These are phyloP conservation scores for Candida patagonica DNA, from an alignment of 805 yeast genomes.

Conservation along the genomic window DNA sequence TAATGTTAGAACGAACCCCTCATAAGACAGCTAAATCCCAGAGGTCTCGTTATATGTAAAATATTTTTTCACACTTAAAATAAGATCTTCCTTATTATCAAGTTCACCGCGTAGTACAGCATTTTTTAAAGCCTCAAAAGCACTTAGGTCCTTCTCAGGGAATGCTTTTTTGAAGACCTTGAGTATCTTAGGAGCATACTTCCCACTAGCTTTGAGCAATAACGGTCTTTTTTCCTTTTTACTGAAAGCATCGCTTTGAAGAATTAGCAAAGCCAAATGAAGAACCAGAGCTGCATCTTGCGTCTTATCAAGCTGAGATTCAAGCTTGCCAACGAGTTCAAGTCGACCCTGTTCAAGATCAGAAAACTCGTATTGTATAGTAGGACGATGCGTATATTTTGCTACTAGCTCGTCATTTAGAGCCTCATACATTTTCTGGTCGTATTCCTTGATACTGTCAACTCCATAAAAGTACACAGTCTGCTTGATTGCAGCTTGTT, in stretches of 20 bases:
- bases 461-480: conserved; percentile 19
- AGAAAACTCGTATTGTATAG: background rate
- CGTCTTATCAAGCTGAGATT: conserved; percentile 13
- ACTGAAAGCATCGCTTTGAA: conserved; percentile 9
- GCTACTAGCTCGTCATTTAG: conserved; percentile 20
- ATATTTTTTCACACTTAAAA: background rate
- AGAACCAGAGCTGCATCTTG: conserved; percentile 20
- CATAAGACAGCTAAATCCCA: too few relatives aligned
- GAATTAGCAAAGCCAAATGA: conserved; percentile 20
- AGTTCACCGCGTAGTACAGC: conserved; percentile 5
- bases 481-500: conserved; percentile 11
- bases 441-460: conserved; percentile 3
- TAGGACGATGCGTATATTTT: conserved; percentile 6
- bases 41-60: too few relatives aligned
- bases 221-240: conserved; percentile 13
- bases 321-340: conserved; percentile 6
- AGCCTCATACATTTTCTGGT: conserved; percentile 5
- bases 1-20: too few relatives aligned
- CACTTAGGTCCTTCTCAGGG: conserved; percentile 11
- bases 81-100: background rate
- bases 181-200: conserved; percentile 24
- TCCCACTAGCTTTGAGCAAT: conserved; percentile 21
- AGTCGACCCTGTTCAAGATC: conserved; percentile 1
- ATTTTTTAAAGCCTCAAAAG: conserved; percentile 16
- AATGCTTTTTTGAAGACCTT: conserved; percentile 11